phyloP scores from a whole-genome alignment of 2,329 filamentous ascomycete species.

The Ceratocystis variospora region DNA sequence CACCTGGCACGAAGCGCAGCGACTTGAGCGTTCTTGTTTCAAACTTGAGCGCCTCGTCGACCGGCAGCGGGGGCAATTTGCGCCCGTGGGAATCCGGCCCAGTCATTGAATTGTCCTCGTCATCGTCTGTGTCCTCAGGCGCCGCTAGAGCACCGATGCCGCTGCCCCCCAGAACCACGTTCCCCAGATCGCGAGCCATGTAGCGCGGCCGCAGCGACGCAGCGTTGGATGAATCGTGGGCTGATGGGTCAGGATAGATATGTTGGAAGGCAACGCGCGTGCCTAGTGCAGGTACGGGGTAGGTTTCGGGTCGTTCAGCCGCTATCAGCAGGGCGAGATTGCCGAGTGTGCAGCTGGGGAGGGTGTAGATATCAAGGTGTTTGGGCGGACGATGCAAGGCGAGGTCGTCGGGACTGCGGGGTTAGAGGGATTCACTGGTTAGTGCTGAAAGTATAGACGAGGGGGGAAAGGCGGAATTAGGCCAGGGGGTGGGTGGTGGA shows the following conservation, averaged over 20 bases:
- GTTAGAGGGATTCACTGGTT: not conserved
- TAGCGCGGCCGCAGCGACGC: constrained; percentile 37
- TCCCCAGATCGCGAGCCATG: constrained; percentile 68
- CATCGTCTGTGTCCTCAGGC: constrained; percentile 20
- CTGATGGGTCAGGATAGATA: constrained; percentile 60
- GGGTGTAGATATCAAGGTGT: constrained; percentile 72
- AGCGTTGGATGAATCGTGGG: constrained; percentile 21
- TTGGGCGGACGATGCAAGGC: constrained; percentile 43
- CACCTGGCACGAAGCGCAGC: constrained; percentile 71
- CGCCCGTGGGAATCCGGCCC: constrained; percentile 61
- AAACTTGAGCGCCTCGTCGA: constrained; percentile 36
- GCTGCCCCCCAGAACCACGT: constrained; percentile 57
- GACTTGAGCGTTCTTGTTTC: constrained; percentile 62
- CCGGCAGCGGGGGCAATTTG: constrained; percentile 42
- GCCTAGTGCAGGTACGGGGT: constrained; percentile 63
- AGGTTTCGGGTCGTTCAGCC: constrained; percentile 47
- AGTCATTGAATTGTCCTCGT: constrained; percentile 32
- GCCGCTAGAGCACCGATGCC: constrained; percentile 31
- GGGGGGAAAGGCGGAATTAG: no score
- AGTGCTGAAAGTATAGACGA: not conserved
- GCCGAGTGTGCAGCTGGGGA: constrained; percentile 63
- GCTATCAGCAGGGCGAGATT: constrained; percentile 70
- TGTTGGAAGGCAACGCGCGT: constrained; percentile 79
- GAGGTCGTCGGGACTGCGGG: constrained; percentile 55
- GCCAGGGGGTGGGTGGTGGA: not conserved